Evolutionary conservation across 1,284 basidiomycete genomes (phyloP).

Genomic region (Termitomyces sp.): DNA sequence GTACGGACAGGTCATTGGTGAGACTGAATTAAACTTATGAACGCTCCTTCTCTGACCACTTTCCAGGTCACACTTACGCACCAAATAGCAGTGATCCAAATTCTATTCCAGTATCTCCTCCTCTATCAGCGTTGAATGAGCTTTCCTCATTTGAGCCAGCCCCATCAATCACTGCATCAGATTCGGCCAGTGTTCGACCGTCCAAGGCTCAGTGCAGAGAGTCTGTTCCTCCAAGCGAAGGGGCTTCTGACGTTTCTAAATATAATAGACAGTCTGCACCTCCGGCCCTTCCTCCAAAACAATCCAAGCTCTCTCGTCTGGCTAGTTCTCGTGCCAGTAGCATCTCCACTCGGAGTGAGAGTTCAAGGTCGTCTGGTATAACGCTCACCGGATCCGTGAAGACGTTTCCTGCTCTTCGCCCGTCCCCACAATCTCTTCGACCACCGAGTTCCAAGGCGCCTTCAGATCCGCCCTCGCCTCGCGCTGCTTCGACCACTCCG

Average conservation of each 20-base stretch:
- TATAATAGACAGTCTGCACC: constrained; percentile 29
- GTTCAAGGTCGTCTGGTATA: constrained; percentile 43
- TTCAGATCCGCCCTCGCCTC: constrained; percentile 14
- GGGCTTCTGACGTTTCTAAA: constrained; percentile 49
- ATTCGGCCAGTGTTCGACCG: constrained; percentile 31
- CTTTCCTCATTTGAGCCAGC: constrained; percentile 57
- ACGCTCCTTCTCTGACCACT: not conserved
- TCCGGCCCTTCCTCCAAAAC: constrained; percentile 28
- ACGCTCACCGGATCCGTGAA: constrained; percentile 51
- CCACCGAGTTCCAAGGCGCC: constrained; percentile 30
- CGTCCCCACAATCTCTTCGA: constrained; percentile 49
- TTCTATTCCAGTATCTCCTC: constrained; percentile 56
- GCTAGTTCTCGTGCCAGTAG: constrained; percentile 54
- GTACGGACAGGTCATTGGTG: constrained; percentile 60
- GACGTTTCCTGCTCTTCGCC: constrained; percentile 64
- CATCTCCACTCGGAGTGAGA: constrained; percentile 35
- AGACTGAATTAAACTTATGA: constrained; percentile 18
- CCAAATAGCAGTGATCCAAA: constrained; percentile 25
- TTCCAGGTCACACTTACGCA: constrained; percentile 15
- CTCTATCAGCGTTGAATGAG: constrained; percentile 65
- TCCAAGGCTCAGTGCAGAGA: constrained; percentile 35
- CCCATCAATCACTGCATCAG: constrained; percentile 45
- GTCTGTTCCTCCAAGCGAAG: constrained; percentile 39
- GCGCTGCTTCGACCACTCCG: constrained; percentile 1
- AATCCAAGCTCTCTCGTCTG: constrained; percentile 58